Evolutionary conservation across 2,329 filamentous ascomycete genomes (phyloP).

Genomic region (Cercospora zeae-maydis): DNA sequence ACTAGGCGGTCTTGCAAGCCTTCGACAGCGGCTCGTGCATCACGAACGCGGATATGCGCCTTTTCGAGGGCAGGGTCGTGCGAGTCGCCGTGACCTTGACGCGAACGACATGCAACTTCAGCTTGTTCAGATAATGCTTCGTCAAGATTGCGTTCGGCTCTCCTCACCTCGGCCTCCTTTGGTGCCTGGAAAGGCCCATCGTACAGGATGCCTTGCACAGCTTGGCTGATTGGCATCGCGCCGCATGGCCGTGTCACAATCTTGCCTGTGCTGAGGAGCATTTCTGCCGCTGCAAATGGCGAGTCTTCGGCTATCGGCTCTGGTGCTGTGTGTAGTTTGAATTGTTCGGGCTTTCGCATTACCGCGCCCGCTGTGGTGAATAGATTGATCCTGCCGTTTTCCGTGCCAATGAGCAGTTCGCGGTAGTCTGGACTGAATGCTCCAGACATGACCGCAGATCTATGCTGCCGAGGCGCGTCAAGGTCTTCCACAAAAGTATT

Average conservation of each 20-base stretch:
- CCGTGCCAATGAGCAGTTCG: conserved; percentile 56
- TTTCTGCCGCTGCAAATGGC: conserved; percentile 25
- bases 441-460: conserved; percentile 57
- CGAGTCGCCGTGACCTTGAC: not conserved
- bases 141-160: conserved; percentile 30
- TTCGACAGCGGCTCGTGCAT: conserved; percentile 12
- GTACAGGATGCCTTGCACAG: conserved; percentile 46
- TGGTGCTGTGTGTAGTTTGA: conserved; percentile 26
- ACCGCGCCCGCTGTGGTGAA: conserved; percentile 41
- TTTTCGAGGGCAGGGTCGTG: conserved; percentile 1
- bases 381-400: conserved; percentile 53
- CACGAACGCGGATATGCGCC: conserved; percentile 11
- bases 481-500: conserved; percentile 53
- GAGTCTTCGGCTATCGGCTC: not conserved
- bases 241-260: conserved; percentile 41
- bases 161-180: conserved; percentile 21
- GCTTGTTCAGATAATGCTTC: conserved; percentile 21
- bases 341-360: conserved; percentile 15
- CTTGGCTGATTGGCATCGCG: conserved; percentile 43
- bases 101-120: not conserved
- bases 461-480: conserved; percentile 38
- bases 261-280: conserved; percentile 34
- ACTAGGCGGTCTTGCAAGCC: conserved; percentile 17
- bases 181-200: conserved; percentile 37
- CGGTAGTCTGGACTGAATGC: conserved; percentile 55